Evolutionary conservation across 2,329 filamentous ascomycete genomes (phyloP), one percentile per base, ranked within the genome.

Genomic region (Aspergillaceae sp.): DNA sequence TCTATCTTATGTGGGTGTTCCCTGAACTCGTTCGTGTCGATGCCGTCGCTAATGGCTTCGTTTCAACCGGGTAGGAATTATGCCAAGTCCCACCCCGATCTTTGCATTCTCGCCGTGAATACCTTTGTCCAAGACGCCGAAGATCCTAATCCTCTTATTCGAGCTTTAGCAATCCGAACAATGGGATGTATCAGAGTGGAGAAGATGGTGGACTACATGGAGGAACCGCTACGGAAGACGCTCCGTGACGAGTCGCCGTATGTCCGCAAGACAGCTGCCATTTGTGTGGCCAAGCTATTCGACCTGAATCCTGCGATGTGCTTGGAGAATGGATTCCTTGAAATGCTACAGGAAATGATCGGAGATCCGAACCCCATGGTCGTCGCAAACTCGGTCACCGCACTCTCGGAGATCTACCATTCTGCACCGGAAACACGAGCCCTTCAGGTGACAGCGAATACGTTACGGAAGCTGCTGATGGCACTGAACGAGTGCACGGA

Each of bases 191-290:
- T 98, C 60, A 78, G 92, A 47, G 92, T 98, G 46, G 92, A 97
- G 58, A 98, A 98, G 71, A 98, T 98, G 88, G 88, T 97, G 54
- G 92, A 98, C 65, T 98, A 98, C 68, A 97, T 98, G 91, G 92
- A 97, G 68, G 92, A 98, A 62, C 92, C 92, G 9, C 71, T 98
- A 52, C 81, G 92, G 58, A 98, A 98, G 73, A 98, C 92, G 8
- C 74, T 98, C 56, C 83, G 89, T 67, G 92, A 98, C 71, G 92
- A 98, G 70, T 97, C 91, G 42, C 92, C 92, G 0, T 98, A 98
- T 67, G 92, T 98, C 50, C 86, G 92, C 58, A 98, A 98, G 74
- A 98, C 92, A 2, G 92, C 92, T 38, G 92, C 91, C 36, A 92
- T 98, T 55, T 97, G 92, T 65, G 92, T 98, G 40, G 92, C 92